phyloP scores from a whole-genome alignment of 2,329 filamentous ascomycete genomes.

The Thermoascus crustaceus region DNA sequence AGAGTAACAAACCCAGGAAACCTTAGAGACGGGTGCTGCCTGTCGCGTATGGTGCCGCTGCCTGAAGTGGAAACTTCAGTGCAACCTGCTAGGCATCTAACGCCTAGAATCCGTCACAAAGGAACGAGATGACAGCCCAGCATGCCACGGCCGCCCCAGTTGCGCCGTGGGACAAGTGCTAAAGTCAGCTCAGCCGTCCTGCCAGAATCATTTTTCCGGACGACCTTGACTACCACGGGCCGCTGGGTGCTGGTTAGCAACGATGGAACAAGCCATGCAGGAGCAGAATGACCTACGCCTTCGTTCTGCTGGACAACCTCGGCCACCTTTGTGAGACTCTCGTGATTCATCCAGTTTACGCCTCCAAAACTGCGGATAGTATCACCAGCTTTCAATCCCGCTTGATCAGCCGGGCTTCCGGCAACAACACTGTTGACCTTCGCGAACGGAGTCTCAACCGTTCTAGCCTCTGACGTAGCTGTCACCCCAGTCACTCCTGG shows the following conservation, averaged over 20 bases:
- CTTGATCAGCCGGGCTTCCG: slow-evolving; percentile 71
- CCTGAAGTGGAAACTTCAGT: no score
- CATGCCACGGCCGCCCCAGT: slow-evolving; percentile 87
- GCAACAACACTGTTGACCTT: slow-evolving; percentile 76
- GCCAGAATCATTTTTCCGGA: slow-evolving; percentile 39
- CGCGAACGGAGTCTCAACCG: slow-evolving; percentile 63
- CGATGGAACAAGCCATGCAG: slow-evolving; percentile 1
- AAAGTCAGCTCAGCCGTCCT: slow-evolving; percentile 53
- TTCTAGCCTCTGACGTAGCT: slow-evolving; percentile 17
- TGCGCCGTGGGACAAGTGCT: slow-evolving; percentile 63
- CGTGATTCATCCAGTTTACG: slow-evolving; percentile 76
- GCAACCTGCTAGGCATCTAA: not conserved
- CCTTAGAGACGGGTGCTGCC: no score
- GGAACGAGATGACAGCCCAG: slow-evolving; percentile 87
- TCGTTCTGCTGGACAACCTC: slow-evolving; percentile 85
- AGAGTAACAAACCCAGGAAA: no score
- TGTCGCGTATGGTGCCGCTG: no score
- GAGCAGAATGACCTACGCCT: slow-evolving; percentile 53
- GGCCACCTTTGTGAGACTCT: slow-evolving; percentile 75
- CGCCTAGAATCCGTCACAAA: slow-evolving; percentile 42
- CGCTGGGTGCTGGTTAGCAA: slow-evolving; percentile 41
- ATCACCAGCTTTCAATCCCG: slow-evolving; percentile 74
- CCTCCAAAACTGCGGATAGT: slow-evolving; percentile 76
- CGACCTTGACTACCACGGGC: slow-evolving; percentile 61
- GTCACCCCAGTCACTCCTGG: slow-evolving; percentile 14